phyloP scores from a whole-genome alignment of 1,284 basidiomycete genomes.

The Microbotryum lychnidis-dioicae region DNA sequence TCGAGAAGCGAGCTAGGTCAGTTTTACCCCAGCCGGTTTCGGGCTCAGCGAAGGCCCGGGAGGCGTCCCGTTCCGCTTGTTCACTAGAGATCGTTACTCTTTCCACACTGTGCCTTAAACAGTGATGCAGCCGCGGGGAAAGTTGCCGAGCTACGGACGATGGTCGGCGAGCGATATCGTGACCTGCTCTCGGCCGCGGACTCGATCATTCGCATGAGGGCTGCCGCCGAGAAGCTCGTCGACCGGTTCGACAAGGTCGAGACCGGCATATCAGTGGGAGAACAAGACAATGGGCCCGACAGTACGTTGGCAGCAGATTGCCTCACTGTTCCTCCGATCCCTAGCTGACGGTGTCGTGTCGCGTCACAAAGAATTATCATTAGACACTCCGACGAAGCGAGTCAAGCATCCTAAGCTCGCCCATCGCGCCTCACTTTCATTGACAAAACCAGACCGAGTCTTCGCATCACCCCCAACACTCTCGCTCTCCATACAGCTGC shows the following conservation, averaged over 20 bases:
- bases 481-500: constrained; percentile 26
- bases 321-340: too few species aligned
- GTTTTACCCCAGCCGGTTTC: background rate
- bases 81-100: background rate
- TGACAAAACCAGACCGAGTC: background rate
- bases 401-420: background rate
- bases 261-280: background rate
- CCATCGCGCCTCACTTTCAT: background rate
- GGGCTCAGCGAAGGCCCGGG: background rate
- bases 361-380: too few species aligned
- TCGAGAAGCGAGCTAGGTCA: constrained; percentile 31
- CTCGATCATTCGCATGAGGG: constrained; percentile 35
- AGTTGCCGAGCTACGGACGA: constrained; percentile 70
- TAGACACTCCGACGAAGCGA: constrained; percentile 11
- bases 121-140: constrained; percentile 29
- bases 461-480: constrained; percentile 20
- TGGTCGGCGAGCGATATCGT: constrained; percentile 94
- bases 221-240: constrained; percentile 28
- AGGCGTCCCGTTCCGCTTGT: background rate
- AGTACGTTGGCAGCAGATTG: too few species aligned
- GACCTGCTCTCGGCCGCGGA: constrained; percentile 78
- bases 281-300: background rate
- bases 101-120: background rate
- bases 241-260: constrained; percentile 26
- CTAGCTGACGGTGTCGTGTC: background rate